Evolutionary conservation across 164 flowering plant genomes (phyloP), one percentile per base, ranked within the genome.

Genomic region (Berberis thunbergii): DNA sequence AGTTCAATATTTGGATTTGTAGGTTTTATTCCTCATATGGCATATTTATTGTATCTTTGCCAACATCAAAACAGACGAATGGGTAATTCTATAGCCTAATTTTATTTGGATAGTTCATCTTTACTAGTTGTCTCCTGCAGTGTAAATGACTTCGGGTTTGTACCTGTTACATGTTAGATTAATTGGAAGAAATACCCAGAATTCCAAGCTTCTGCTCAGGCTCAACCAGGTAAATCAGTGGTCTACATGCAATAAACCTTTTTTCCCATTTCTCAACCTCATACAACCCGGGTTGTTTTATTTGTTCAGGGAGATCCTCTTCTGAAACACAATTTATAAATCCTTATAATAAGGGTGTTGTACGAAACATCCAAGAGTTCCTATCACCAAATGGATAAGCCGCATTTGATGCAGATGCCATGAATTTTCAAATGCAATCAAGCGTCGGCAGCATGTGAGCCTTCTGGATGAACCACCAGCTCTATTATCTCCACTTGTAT

Each of bases 51-150:
- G 96, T 65, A 64, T 83, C 41, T 85, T 87, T 67, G 63, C 70
- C 79, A 89, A 89, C 75, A 79, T 85, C 64, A 89, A 72, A 81
- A 89, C 89, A 41, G 91, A 89, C 56, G 96, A 89, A 67, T 86
- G 96, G 96, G 93, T 89, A 75, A 79, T 84, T 76, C 43, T 39
- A 59, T 39, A 41, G 12, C 6, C 38, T 60, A 54, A 45, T 45
- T 52, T 13, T 46, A 3, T 3, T 8, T 44, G 56, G 3, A 46
- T n/a, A 41, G 2, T 42, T 57, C 44, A 41, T 41, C 41, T 57
- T n/a, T n/a, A n/a, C n/a, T n/a, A n/a, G n/a, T n/a, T n/a, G n/a
- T n/a, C n/a, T 8, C n/a, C 6, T 44, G 42, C 8, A 58, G 38
- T 60, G 46, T 43, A 42, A 5, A 66, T 43, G 45, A 59, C 70